Evolutionary conservation across 2,329 filamentous ascomycete species (phyloP).

Genomic region (Akanthomyces muscarius): DNA sequence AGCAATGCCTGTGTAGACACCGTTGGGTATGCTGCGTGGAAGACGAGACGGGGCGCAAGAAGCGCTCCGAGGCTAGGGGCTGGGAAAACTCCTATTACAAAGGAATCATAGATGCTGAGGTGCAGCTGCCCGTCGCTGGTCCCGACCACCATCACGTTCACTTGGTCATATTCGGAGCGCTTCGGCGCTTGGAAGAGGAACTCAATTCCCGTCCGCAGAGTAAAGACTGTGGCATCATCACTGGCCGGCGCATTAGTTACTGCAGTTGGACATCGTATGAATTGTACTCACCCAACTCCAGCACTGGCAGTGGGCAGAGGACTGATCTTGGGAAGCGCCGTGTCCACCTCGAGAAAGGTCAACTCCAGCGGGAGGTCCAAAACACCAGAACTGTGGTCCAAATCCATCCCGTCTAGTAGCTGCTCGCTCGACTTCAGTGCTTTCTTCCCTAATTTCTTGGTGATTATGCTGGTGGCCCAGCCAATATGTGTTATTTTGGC

Average conservation of each 20-base stretch:
- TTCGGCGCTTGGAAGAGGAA: slow-evolving; percentile 62
- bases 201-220: slow-evolving; percentile 64
- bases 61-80: slow-evolving; percentile 37
- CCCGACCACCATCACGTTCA: slow-evolving; percentile 74
- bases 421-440: slow-evolving; percentile 19
- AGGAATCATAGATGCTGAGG: slow-evolving; percentile 80
- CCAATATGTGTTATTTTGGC: slow-evolving; percentile 48
- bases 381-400: neutral
- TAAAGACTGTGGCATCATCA: slow-evolving; percentile 62
- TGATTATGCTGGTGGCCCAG: slow-evolving; percentile 46
- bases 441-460: slow-evolving; percentile 27
- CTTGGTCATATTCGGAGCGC: slow-evolving; percentile 64
- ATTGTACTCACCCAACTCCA: slow-evolving; percentile 53
- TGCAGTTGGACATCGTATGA: neutral
- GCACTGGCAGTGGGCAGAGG: slow-evolving; percentile 59
- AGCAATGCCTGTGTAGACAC: slow-evolving; percentile 75
- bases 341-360: slow-evolving; percentile 71
- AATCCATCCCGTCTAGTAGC: neutral
- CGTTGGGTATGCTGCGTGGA: slow-evolving; percentile 68
- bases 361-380: slow-evolving; percentile 67
- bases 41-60: slow-evolving; percentile 37
- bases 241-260: slow-evolving; percentile 24
- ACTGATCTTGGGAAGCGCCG: slow-evolving; percentile 71
- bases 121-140: slow-evolving; percentile 68
- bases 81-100: slow-evolving; percentile 67